These are phyloP conservation scores for Botrytis deweyae DNA, from an alignment of 2,329 filamentous ascomycete genomes.

Conservation along the genomic window DNA sequence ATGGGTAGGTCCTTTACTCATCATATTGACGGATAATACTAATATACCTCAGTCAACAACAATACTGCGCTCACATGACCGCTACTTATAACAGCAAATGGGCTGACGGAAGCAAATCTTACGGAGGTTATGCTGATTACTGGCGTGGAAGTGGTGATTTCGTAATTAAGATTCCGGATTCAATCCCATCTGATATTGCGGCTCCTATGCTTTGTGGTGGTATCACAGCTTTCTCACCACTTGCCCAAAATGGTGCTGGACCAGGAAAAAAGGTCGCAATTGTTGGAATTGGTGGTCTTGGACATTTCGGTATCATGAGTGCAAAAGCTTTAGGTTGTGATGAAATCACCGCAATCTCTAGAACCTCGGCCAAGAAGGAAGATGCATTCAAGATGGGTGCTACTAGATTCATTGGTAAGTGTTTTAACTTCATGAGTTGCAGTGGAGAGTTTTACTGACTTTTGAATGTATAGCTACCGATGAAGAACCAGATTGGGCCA, in stretches of 20 bases:
- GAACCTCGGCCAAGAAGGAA: slow-evolving; percentile 55
- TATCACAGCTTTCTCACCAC: slow-evolving; percentile 69
- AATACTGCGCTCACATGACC: slow-evolving; percentile 26
- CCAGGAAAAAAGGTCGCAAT: slow-evolving; percentile 71
- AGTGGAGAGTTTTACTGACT: not conserved
- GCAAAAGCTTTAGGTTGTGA: slow-evolving; percentile 69
- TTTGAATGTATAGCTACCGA: slow-evolving; percentile 40
- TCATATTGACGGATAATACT: slow-evolving; percentile 24
- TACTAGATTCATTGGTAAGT: slow-evolving; percentile 47
- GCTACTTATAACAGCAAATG: slow-evolving; percentile 47
- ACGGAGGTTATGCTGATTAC: slow-evolving; percentile 53
- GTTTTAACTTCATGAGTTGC: not conserved
- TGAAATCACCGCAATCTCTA: slow-evolving; percentile 62
- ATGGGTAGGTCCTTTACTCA: slow-evolving; percentile 32
- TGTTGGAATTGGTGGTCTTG: slow-evolving; percentile 63
- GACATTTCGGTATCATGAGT: slow-evolving; percentile 71
- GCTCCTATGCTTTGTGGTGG: slow-evolving; percentile 78
- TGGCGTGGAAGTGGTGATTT: slow-evolving; percentile 59
- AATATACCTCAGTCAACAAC: not conserved
- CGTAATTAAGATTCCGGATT: slow-evolving; percentile 57
- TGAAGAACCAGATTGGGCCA: slow-evolving; percentile 59
- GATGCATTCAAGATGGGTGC: slow-evolving; percentile 64
- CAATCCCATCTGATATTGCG: slow-evolving; percentile 48
- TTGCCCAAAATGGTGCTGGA: slow-evolving; percentile 65
- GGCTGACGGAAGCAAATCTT: slow-evolving; percentile 42